Evolutionary conservation across 2,329 filamentous ascomycete genomes (phyloP), one percentile per base, ranked within the genome.

Genomic region (Stachybotrys chlorohalonatus): DNA sequence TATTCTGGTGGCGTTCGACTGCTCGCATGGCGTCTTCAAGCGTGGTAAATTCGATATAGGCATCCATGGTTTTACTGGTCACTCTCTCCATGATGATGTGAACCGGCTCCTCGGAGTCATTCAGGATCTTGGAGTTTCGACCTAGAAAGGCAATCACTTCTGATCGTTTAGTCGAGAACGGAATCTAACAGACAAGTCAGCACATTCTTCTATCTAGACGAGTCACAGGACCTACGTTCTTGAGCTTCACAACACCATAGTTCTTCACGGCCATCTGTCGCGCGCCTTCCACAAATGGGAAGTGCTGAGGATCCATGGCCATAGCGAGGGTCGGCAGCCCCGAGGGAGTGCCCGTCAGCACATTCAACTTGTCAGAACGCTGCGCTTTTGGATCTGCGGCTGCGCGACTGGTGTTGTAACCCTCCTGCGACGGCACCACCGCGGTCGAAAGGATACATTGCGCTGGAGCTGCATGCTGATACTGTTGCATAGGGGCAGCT

Each of bases 71-170:
- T 74, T 84, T 85, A 63, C 77, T 77, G 3, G 80, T 81, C 24
- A 77, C 73, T n/a, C 81, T 76, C 54, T 85, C 82, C 81, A 85
- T 84, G 60, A 84, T 81, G 58, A 85, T 83, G 56, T 85, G 82
- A 7, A 85, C 72, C 1, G 80, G 77, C 60, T 83, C 81, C 6
- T 80, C 72, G 2, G 63, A 64, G 56, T 84, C 81, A 32, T 75
- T 77, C 50, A 83, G 65, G 39, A 84, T 74, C 55, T 74, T 77
- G 24, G 79, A 76, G 60, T 80, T 83, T 52, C 79, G 77, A 3
- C 82, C 82, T 16, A 85, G 70, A 60, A 84, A 81, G 1, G 81
- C 81, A 53, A 82, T 71, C 16, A 85, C 68, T 62, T 85, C 81
- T 13, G 76, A 64, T 4, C 78, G 75, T 30, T 71, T 78, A 51